Conservation (phyloP, 73 alveolate genomes). For the Paraurostyla sp. region DNA sequence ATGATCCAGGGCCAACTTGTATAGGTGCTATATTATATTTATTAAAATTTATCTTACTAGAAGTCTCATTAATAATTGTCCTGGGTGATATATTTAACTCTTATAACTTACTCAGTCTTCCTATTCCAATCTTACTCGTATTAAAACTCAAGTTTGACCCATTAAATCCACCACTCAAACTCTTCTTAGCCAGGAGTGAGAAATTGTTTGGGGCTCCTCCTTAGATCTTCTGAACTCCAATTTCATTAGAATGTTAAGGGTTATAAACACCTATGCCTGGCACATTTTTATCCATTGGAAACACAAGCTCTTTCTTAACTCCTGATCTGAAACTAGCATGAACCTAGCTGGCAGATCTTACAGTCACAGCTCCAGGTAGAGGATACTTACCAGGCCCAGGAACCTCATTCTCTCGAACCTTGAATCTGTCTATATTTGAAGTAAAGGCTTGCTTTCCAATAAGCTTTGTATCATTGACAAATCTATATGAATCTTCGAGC, state of each 20-base stretch:
- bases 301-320: constrained; percentile 28
- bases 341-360: not conserved
- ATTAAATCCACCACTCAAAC: not conserved
- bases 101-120: not conserved
- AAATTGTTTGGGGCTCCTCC: constrained; percentile 64
- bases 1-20: constrained; percentile 38
- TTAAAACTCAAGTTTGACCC: not conserved
- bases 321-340: constrained; percentile 52
- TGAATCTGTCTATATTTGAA: constrained; percentile 34
- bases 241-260: not conserved
- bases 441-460: constrained; percentile 19
- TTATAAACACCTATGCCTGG: constrained; percentile 60
- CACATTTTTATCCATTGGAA: constrained; percentile 38
- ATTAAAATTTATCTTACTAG: constrained; percentile 34
- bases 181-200: constrained; percentile 31
- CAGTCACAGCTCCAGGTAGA: not conserved
- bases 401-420: constrained; percentile 24
- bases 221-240: constrained; percentile 30
- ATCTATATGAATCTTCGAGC: constrained; percentile 3
- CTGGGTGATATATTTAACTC: constrained; percentile 23
- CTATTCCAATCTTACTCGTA: not conserved
- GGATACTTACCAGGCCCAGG: constrained; percentile 57
- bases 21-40: constrained; percentile 42
- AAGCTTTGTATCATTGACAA: constrained; percentile 9
- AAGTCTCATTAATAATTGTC: not conserved